Evolutionary conservation across 2,329 filamentous ascomycete genomes (phyloP), one percentile per base, ranked within the genome.

Genomic region (Orbilia ellipsospora): DNA sequence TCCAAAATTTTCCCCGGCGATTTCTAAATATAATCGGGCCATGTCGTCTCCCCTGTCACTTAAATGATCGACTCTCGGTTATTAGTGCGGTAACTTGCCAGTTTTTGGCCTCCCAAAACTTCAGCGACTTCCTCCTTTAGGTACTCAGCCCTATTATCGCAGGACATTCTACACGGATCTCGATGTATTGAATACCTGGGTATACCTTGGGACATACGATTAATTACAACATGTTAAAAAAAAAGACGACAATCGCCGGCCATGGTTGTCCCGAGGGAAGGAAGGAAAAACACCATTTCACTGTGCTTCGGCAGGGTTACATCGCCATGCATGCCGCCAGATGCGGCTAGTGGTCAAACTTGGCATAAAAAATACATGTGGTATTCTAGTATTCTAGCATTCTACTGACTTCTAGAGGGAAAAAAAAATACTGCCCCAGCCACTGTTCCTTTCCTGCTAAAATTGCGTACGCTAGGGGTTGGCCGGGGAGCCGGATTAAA

Each of bases 241-340:
- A 36, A 10, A 36, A 36, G 31, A 36, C 31, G 31, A 23, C 23
- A 23, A 23, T 23, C 31, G 10, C 31, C 28, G 28, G 28, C 28
- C 31, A 36, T 36, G 31, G 31, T 36, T 36, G 8, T 36, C 31
- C 31, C 31, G 31, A 36, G 31, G 10, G 31, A 36, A 36, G 31
- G 31, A 36, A 36, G 8, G 10, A 48, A 15, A 18, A n/a, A 61
- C 52, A 44, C 13, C 60, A 44, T 60, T 68, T 57, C 15, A 54
- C 64, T 31, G 52, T 61, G 50, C 45, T 45, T 61, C 48, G 18
- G 48, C 50, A 70, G 59, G 57, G 66, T 70, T 70, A 70, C 66
- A 70, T 70, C 51, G 59, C 23, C 8, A 62, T 70, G 57, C 57
- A 62, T 18, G 57, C 10, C 15, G 16, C 51, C 66, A 54, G 23